A percentile compares a stretch with the other conserved stretches of the same genome.
Evolutionary conservation across 2,329 filamentous ascomycete genomes (phyloP).

Genomic region (Phyllachora maydis): DNA sequence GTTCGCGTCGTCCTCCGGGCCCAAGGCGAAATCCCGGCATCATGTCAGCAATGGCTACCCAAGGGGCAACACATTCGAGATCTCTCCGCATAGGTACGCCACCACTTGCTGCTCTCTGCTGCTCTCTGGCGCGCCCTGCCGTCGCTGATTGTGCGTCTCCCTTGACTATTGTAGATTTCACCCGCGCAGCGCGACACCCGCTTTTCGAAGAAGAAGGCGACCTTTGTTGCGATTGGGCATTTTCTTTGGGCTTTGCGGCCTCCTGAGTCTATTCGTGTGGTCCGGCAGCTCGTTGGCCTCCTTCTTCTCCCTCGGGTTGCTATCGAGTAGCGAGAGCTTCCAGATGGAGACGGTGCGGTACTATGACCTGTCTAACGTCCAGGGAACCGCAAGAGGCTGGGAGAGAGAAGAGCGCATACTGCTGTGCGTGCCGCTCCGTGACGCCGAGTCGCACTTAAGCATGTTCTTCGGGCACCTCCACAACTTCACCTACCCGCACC

Average conservation of each 20-base stretch:
- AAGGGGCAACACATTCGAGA: slow-evolving; percentile 59
- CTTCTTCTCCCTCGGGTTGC: slow-evolving; percentile 46
- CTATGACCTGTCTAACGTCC: slow-evolving; percentile 82
- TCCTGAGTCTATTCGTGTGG: slow-evolving; percentile 60
- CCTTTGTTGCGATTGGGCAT: slow-evolving; percentile 48
- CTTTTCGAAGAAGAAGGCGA: slow-evolving; percentile 52
- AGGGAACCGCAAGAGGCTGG: slow-evolving; percentile 85
- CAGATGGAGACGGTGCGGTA: slow-evolving; percentile 91
- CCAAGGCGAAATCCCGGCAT: slow-evolving; percentile 73
- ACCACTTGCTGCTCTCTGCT: too few relatives aligned
- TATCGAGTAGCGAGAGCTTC: slow-evolving; percentile 45
- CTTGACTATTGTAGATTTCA: slow-evolving; percentile 79
- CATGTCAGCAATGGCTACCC: slow-evolving; percentile 62
- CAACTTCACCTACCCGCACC: slow-evolving; percentile 94
- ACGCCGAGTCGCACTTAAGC: slow-evolving; percentile 74
- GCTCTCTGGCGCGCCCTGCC: too few relatives aligned
- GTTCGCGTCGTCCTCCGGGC: slow-evolving; percentile 28
- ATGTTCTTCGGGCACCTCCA: slow-evolving; percentile 98
- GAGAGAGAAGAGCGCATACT: slow-evolving; percentile 90
- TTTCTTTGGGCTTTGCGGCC: slow-evolving; percentile 32
- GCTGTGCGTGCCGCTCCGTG: slow-evolving; percentile 81
- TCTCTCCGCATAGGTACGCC: slow-evolving; percentile 74
- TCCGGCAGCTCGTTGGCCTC: slow-evolving; percentile 41
- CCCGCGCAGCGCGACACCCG: slow-evolving; percentile 53
- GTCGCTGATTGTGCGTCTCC: too few relatives aligned